Evolutionary conservation across 2,329 filamentous ascomycete genomes (phyloP), one percentile per base, ranked within the genome.

Genomic region (Aureobasidium sp.): DNA sequence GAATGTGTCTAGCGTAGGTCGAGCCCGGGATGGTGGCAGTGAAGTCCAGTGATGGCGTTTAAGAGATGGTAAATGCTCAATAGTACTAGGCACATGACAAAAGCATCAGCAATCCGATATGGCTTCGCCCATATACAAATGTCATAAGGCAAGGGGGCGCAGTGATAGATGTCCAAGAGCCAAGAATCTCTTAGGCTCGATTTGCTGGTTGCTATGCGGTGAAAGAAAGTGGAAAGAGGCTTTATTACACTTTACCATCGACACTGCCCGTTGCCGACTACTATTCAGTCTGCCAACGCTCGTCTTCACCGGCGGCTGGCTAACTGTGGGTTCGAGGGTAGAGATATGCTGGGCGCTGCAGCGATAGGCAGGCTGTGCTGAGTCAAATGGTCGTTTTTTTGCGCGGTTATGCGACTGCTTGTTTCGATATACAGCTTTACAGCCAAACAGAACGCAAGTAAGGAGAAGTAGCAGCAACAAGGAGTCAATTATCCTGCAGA

Each of bases 201-300:
- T 44, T 29, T 9, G 34, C 16, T 59, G 42, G 55, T 59, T 59
- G 55, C 55, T 42, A 59, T 49, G 55, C 41, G 13, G 32, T 32
- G 14, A 9, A 59, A 48, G 55, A 41, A 36, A 16, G 27, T 59
- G 53, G 53, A 57, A 57, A 57, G 55, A 59, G 55, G 55, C 55
- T 53, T 41, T 57, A 57, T 59, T 59, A 59, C 55, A 59, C 55
- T 59, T 59, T 59, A 48, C 55, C 55, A 59, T 57, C 39, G 39
- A 45, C 51, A 45, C 30, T 45, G 25, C 36, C 53, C 53, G 53
- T 57, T 57, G 36, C 36, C 16, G 27, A 39, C 29, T 42, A 54
- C 44, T 48, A 14, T 27, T 21, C 25, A 32, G 29, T 42, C 13
- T 45, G 53, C 53, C 41, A 57, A 57, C 36, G 39, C 53, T 57